Conservation (phyloP, 2,329 filamentous ascomycete species). For the Ophiostoma populinum region DNA sequence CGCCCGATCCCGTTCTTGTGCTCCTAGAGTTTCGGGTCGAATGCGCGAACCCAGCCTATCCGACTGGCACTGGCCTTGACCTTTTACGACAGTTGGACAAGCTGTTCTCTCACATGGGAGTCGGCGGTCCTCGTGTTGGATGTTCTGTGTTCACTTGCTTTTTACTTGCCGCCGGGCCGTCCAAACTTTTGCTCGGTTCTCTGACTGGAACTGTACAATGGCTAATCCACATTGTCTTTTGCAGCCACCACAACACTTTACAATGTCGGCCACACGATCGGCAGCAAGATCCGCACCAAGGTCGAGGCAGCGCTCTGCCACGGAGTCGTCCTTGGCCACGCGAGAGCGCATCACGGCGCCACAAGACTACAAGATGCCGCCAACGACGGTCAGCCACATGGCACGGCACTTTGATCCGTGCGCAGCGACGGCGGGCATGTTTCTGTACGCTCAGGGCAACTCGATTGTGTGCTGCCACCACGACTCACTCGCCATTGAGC, state of each 20-base stretch:
- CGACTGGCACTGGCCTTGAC: too few species aligned
- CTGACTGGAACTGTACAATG: too few species aligned
- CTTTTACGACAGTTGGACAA: too few species aligned
- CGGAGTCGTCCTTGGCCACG: constrained; percentile 33
- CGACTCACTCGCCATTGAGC: constrained; percentile 77
- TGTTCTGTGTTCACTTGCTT: too few species aligned
- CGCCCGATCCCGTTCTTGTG: constrained; percentile 6
- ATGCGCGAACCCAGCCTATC: not conserved
- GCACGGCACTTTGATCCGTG: constrained; percentile 61
- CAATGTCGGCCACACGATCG: constrained; percentile 46
- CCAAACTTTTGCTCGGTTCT: too few species aligned
- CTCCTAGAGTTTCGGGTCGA: constrained; percentile 4
- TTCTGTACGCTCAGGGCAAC: constrained; percentile 73
- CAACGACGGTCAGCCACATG: constrained; percentile 27
- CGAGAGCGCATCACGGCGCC: constrained; percentile 19
- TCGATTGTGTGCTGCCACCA: constrained; percentile 79
- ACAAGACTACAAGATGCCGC: constrained; percentile 36
- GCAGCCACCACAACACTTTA: constrained; percentile 15
- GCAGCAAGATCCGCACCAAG: constrained; percentile 27
- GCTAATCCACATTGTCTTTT: too few species aligned
- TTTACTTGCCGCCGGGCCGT: too few species aligned
- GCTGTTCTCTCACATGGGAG: constrained; percentile 4
- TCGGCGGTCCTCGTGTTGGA: constrained; percentile 8
- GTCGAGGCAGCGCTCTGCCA: constrained; percentile 39
- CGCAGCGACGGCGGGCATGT: constrained; percentile 76